Evolutionary conservation across 1,139 yeast genomes (phyloP), one percentile per base, ranked within the genome.

Genomic region (Geotrichum cucujoidarum): DNA sequence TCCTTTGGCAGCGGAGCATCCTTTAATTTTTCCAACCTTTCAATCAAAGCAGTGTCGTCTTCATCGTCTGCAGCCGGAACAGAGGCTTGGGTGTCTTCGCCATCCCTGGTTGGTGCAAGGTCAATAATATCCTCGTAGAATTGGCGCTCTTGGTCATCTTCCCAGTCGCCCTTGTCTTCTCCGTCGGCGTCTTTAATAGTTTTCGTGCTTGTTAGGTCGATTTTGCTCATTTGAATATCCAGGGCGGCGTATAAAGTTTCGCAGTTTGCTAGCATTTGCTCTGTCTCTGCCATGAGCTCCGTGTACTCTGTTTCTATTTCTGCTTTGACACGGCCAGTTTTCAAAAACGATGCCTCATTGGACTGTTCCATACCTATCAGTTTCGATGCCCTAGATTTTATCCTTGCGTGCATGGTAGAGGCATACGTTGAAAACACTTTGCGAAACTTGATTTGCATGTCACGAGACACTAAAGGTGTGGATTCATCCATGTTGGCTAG

Each of bases 351-450:
- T 10, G 39, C 31, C 38, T 50, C 53, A 22, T 44, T 50, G 4
- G 25, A 25, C n/a, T 48, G 41, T 24, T 50, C 50, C 40, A 50
- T 33, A 17, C 21, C 21, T 14, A 50, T 39, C 11, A 50, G 47
- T 24, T 35, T 36, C 11, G 43, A 13, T 1, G 75, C 71, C 29
- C 74, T 56, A 1, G 62, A 63, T 4, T 62, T 59, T 1, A 80
- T 60, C 20, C 67, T 62, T 2, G 67, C 60, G 27, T 74, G 67
- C 2, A 78, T 70, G 0, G 74, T 74, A 17, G 71, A 69, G 0
- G 78, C 66, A 59, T 80, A 86, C 0, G 69, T 64, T 13, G 62
- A 64, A 45, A 81, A 73, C 2, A 81, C 61, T 10, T 68, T 64
- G 31, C 56, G 55, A 18, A 71, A 55, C 32, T 60, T 55, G 6